Evolutionary conservation across 768 basidiomycete genomes (phyloP), one percentile per base, ranked within the genome.

Genomic region (Hortiboletus flavorubellus): DNA sequence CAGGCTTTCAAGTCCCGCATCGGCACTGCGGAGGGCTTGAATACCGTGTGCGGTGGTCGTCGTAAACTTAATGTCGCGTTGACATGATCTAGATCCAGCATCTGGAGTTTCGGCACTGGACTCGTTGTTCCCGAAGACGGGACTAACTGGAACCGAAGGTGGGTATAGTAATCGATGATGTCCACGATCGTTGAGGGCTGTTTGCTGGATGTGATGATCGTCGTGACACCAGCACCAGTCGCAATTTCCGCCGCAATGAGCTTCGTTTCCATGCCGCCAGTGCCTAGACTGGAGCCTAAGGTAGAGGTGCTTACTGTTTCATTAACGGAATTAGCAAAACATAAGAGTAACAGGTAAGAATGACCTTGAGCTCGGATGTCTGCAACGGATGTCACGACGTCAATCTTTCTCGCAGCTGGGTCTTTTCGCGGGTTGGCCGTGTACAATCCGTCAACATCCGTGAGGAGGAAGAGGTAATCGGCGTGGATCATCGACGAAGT

Each of bases 231-330:
- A 1, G 95, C 96, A 0, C 87, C 94, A 0, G 91, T 96, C 5
- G 96, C 94, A 31, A 99, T 93, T 65, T 99, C 97, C 0, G 97
- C 96, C 1, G 97, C 97, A 60, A 98, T 97, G 62, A 98, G 83
- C 67, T 98, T 99, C 3, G 97, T 99, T 72, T 97, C 94, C 97
- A 98, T 98, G 4, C 97, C 97, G 0, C 97, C 97, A 1, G 97
- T 98, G 0, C 97, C 97, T 11, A 99, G 80, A 60, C 83, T 91
- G 1, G 93, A 95, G 0, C 97, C 97, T 1, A 96, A 78, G 0
- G 97, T 97, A 3, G 84, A 83, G 0, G 93, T 97, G 70, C 91
- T 95, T 8, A 99, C 97, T 96, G 45, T 29, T 21, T 16, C 18
- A 8, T 2, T 1, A 42, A 44, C 15, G 49, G 46, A 16, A 49